phyloP scores from a whole-genome alignment of 2,329 filamentous ascomycete genomes.

The Apiospora rasikravindrae region DNA sequence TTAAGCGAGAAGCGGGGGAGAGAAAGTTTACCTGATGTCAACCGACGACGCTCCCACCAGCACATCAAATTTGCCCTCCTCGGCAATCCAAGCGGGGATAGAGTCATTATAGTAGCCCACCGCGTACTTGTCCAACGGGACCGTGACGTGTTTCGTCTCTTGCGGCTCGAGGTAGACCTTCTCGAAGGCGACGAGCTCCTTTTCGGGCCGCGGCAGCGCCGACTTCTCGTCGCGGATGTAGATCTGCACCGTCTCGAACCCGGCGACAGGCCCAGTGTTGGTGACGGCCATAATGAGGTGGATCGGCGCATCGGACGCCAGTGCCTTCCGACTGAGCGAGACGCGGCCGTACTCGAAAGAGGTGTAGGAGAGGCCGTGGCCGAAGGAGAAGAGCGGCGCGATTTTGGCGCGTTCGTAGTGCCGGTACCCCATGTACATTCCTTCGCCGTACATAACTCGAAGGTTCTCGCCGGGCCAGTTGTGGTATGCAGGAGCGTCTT shows the following conservation, averaged over 20 bases:
- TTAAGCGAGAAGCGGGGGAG: conserved; percentile 23
- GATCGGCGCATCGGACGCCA: conserved; percentile 46
- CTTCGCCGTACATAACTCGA: conserved; percentile 73
- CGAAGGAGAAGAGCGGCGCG: conserved; percentile 71
- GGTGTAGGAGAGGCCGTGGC: conserved; percentile 77
- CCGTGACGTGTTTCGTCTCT: conserved; percentile 55
- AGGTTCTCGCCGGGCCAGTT: conserved; percentile 76
- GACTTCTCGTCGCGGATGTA: conserved; percentile 70
- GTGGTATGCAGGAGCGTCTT: conserved; percentile 73
- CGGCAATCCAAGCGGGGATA: conserved; percentile 66
- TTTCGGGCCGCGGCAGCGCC: conserved; percentile 67
- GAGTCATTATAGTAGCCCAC: conserved; percentile 68
- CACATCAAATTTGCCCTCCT: conserved; percentile 66
- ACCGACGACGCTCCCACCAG: conserved; percentile 65
- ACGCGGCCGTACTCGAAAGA: conserved; percentile 68
- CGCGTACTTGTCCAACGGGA: conserved; percentile 55
- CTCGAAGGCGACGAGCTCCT: conserved; percentile 73
- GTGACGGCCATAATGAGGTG: conserved; percentile 54
- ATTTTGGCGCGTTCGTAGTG: conserved; percentile 70
- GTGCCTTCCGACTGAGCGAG: conserved; percentile 49
- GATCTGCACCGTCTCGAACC: conserved; percentile 69
- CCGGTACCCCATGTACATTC: conserved; percentile 74
- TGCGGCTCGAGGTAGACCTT: conserved; percentile 66
- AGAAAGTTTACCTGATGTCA: conserved; percentile 63
- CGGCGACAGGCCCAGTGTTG: conserved; percentile 61